Evolutionary conservation across 805 yeast genomes (phyloP), one percentile per base, ranked within the genome.

Genomic region (Alloascoidea africana): DNA sequence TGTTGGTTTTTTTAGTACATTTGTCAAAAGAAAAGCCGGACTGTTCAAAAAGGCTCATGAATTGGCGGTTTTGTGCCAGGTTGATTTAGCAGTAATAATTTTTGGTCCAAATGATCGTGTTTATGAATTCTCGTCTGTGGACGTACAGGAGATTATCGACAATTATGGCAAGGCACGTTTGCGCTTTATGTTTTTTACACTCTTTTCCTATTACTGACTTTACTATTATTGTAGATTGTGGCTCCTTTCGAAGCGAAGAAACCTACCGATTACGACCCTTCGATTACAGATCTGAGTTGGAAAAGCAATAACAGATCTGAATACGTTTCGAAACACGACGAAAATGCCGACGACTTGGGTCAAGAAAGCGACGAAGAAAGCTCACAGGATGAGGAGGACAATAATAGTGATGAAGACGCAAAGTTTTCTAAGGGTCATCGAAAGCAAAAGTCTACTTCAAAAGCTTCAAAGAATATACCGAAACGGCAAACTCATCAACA

Each of bases 1-100:
- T n/a, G n/a, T n/a, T n/a, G n/a, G 53, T 41, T 48, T 33, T 33
- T 33, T n/a, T 35, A 8, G n/a, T n/a, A 44, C 39, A 14, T 38
- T 32, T 13, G 39, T 32, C 27, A 34, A 13, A n/a, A 38, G 17
- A 18, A 32, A n/a, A 27, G 32, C 15, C 14, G 34, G 18, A 42
- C 27, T 14, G 27, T 32, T 13, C 39, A 18, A 14, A 36, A 35
- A 16, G 37, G 36, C 16, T 17, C 35, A 11, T 41, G 35, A 23
- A 40, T 39, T 15, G 41, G 43, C 36, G 36, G 44, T 38, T 46
- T 41, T 32, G 50, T 43, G 14, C 44, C 44, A 5, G 42, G 23
- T 3, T 39, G 34, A 5, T 16, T 4, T 8, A 4, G 5, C 17
- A 32, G 17, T 17, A 14, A 4, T 4, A 16, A 16, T 13, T 6